A percentile compares a stretch with the other conserved stretches of the same genome.
These are phyloP conservation scores for Magnolia kwangsiensis DNA, from an alignment of 164 flowering plant species.

Conservation along the genomic window DNA sequence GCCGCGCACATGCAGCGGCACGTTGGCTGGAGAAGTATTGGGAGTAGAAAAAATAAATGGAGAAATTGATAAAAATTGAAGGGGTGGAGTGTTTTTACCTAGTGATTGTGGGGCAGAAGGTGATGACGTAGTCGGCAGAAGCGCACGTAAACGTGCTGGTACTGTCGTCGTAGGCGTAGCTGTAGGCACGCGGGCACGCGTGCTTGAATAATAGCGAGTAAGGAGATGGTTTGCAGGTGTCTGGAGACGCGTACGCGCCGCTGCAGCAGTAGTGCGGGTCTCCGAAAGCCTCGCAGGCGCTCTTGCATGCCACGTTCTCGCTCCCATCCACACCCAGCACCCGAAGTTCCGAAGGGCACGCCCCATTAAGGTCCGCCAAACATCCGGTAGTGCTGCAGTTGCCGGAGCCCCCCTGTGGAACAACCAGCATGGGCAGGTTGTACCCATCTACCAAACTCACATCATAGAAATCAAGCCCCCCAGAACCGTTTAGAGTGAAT, in stretches of 20 bases:
- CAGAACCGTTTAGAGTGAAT: conserved; percentile 70
- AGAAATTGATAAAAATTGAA: too few species aligned
- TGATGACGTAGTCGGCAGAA: conserved; percentile 59
- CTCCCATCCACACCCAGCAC: conserved; percentile 31
- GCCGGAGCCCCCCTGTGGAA: conserved; percentile 53
- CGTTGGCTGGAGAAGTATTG: too few species aligned
- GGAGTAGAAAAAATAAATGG: too few species aligned
- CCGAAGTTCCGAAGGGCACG: conserved; percentile 62
- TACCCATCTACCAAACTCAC: conserved; percentile 88
- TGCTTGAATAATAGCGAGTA: conserved; percentile 67
- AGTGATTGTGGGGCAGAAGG: conserved; percentile 77
- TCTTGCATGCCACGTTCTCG: conserved; percentile 55
- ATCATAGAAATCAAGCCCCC: conserved; percentile 72
- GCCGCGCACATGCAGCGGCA: too few species aligned
- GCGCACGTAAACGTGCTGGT: conserved; percentile 86
- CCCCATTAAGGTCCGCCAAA: conserved; percentile 57
- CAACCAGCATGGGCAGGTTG: conserved; percentile 70
- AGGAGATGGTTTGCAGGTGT: conserved; percentile 60
- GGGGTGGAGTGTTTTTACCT: conserved; percentile 32
- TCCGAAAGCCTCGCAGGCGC: conserved; percentile 83
- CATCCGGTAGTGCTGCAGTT: conserved; percentile 71
- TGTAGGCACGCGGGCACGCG: conserved; percentile 83
- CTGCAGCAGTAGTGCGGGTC: conserved; percentile 73
- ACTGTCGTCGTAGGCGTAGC: conserved; percentile 85
- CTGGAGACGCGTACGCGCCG: conserved; percentile 59